Base-by-base conservation (phyloP, 352 stramenopile genomes). In the Phytophthora idaei region DNA sequence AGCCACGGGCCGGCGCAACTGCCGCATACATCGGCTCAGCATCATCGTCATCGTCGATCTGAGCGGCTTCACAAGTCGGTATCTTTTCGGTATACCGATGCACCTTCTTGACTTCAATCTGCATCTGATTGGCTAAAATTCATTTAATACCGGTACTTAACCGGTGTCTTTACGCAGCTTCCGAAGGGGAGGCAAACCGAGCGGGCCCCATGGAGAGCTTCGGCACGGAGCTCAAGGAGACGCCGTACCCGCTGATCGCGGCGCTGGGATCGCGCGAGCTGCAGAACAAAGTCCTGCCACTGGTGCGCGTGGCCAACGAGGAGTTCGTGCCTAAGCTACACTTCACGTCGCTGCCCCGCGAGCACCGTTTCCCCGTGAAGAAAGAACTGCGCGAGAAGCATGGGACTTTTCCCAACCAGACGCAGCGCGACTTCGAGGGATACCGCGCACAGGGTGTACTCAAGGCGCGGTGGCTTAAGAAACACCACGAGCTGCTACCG, bases 381-480 rank as follows among this genome's bases (percentile, higher is more conserved):
- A 96, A 96, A 61, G 87, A 94, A 62, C 69, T 93, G 29, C 81
- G 85, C 50, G 85, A 95, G 73, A 93, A 95, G 61, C 85, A 92
- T 63, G 87, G 83, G 17, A 93, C 85, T 17, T 94, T 94, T 64
- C 83, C 85, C 12, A 92, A 88, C 69, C 86, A 94, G 68, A 91
- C 80, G 55, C 86, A 94, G 73, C 83, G 86, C 46, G 84, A 93
- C 71, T 90, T 93, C 53, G 84, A 93, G n/a, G 79, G 83, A 41
- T 89, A 90, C 71, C 60, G 59, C 8, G 76, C 85, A 21, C 74
- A 90, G 39, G 89, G 89, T 8, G 73, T 96, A 12, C 70, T 95
- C 50, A 96, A 96, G 62, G 69, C 79, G 21, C 73, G 77, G 31
- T 96, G 89, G 89, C 66, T 96, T 46, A 94, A 94, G 76, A 96